Conservation (phyloP, 2,329 filamentous ascomycete genomes). For the Alternaria triticimaculans region DNA sequence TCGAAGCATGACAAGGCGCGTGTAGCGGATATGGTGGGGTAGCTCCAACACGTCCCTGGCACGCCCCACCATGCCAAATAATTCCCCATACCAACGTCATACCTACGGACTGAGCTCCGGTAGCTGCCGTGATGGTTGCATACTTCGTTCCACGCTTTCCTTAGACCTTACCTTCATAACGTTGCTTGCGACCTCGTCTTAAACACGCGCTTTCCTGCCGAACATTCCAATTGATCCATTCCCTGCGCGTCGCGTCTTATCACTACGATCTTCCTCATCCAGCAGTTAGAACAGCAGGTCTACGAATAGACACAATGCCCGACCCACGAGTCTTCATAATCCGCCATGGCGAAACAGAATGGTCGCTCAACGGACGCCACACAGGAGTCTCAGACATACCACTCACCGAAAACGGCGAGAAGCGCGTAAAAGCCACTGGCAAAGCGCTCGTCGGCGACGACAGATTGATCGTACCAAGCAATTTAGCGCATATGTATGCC, state of each 20-base stretch:
- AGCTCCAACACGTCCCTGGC: slow-evolving; percentile 10
- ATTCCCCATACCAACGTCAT: slow-evolving; percentile 17
- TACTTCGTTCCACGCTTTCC: background rate
- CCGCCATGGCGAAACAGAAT: slow-evolving; percentile 94
- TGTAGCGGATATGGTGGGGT: slow-evolving; percentile 7
- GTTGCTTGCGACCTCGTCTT: background rate
- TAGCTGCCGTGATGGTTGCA: slow-evolving; percentile 3
- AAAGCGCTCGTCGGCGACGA: slow-evolving; percentile 84
- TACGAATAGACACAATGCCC: slow-evolving; percentile 38
- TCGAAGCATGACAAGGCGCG: slow-evolving; percentile 9
- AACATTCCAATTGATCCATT: background rate
- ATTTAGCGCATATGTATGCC: slow-evolving; percentile 80
- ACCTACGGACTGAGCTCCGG: slow-evolving; percentile 8
- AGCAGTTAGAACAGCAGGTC: background rate
- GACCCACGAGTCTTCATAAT: slow-evolving; percentile 60
- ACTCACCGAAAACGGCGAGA: slow-evolving; percentile 75
- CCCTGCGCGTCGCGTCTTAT: background rate
- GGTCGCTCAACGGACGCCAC: slow-evolving; percentile 81
- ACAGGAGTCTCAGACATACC: slow-evolving; percentile 88
- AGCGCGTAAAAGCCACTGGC: slow-evolving; percentile 68
- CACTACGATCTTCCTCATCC: background rate
- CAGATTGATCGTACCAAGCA: slow-evolving; percentile 80
- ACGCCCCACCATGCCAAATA: slow-evolving; percentile 28
- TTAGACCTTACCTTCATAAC: background rate
- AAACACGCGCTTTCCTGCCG: background rate